These are phyloP conservation scores for Talaromyces adpressus DNA, from an alignment of 495 filamentous ascomycete genomes.

Conservation along the genomic window DNA sequence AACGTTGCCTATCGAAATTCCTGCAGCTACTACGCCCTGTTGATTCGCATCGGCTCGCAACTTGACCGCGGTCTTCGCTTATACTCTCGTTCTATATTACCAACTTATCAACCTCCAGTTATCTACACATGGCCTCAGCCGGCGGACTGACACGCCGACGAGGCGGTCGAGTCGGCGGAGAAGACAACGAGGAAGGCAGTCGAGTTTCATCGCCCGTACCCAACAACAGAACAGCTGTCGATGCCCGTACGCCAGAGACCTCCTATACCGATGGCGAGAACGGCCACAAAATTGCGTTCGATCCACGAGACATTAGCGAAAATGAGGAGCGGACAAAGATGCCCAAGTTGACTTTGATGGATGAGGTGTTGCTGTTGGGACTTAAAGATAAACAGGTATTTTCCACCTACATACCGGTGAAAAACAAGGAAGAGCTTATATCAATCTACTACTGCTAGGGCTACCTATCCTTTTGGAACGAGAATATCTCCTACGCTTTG, in stretches of 20 bases:
- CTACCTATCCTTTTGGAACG: conserved; percentile 99
- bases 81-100: conserved; percentile 82
- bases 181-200: conserved; percentile 54
- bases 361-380: conserved; percentile 89
- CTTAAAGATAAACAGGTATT: conserved; percentile 96
- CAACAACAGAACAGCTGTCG: conserved; percentile 50
- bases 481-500: conserved; percentile 97
- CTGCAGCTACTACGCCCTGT: neutral
- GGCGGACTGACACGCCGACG: conserved; percentile 70
- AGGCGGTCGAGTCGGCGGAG: conserved; percentile 52
- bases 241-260: conserved; percentile 70
- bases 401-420: conserved; percentile 13
- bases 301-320: conserved; percentile 95
- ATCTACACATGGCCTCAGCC: conserved; percentile 52
- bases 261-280: conserved; percentile 90
- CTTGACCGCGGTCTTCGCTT: neutral
- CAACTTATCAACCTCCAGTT: conserved; percentile 28
- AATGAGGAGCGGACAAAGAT: conserved; percentile 94
- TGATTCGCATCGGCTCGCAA: neutral
- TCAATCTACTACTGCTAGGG: conserved; percentile 47
- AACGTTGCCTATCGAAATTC: neutral
- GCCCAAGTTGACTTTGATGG: conserved; percentile 97
- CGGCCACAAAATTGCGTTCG: conserved; percentile 97
- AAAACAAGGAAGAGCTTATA: neutral
- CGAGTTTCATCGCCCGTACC: conserved; percentile 64